Evolutionary conservation across 2,329 filamentous ascomycete species (phyloP).

Genomic region (Magnaporthales sp.): DNA sequence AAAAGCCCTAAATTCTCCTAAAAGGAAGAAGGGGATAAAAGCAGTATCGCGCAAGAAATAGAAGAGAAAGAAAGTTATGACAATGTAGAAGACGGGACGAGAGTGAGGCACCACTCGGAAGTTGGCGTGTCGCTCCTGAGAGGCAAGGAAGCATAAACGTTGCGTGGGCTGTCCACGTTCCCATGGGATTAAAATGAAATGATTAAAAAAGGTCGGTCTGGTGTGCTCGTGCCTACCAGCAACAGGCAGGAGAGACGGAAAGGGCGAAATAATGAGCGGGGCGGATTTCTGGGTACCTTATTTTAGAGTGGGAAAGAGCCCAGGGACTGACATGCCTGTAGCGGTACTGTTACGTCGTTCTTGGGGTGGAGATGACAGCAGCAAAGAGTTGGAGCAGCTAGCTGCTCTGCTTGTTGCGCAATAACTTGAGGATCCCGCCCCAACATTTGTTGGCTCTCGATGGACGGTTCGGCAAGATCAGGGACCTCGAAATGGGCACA

Average conservation of each 20-base stretch:
- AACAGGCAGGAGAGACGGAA: background rate
- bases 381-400: background rate
- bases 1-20: background rate
- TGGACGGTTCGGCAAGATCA: background rate
- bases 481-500: background rate
- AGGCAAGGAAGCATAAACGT: background rate
- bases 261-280: background rate
- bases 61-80: background rate
- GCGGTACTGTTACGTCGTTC: background rate
- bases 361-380: background rate
- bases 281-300: background rate
- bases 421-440: background rate
- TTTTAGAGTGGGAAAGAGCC: background rate
- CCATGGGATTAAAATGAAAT: constrained; percentile 5
- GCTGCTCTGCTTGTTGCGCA: background rate
- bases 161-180: background rate
- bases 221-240: background rate
- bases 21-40: background rate
- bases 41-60: background rate
- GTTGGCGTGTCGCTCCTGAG: background rate
- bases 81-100: background rate
- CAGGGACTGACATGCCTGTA: background rate
- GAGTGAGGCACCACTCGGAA: background rate
- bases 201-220: background rate
- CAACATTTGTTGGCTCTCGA: background rate